A percentile compares a stretch with the other conserved stretches of the same genome.
phyloP scores from a whole-genome alignment of 345 rosid species.

The Eutrema yunnanense region DNA sequence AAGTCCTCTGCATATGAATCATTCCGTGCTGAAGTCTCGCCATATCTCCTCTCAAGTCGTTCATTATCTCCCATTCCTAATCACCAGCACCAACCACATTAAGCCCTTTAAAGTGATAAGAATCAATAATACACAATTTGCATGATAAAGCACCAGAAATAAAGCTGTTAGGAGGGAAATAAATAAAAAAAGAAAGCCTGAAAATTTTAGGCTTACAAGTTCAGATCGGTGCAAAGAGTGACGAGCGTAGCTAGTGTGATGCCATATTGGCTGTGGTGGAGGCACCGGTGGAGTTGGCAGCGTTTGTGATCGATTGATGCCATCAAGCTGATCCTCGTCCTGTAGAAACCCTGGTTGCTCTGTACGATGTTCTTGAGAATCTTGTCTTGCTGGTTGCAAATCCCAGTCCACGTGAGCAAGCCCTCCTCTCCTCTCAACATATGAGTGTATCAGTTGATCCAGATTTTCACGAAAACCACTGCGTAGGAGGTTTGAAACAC shows the following conservation, averaged over 20 bases:
- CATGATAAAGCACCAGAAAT: neutral
- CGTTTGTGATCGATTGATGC: neutral
- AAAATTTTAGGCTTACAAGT: neutral
- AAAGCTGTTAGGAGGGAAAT: neutral
- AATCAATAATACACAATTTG: neutral
- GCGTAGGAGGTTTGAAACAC: neutral
- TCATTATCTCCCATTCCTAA: neutral
- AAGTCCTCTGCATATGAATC: slow-evolving; percentile 1
- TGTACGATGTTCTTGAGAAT: neutral
- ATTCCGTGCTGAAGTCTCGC: slow-evolving; percentile 2
- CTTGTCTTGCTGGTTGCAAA: neutral
- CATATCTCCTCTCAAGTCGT: slow-evolving; percentile 4
- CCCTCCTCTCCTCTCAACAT: slow-evolving; percentile 4
- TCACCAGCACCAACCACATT: neutral
- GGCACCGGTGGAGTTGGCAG: neutral
- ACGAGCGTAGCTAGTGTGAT: neutral
- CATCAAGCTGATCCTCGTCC: slow-evolving; percentile 1
- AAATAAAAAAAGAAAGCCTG: neutral
- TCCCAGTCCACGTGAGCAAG: neutral
- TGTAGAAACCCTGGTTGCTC: neutral
- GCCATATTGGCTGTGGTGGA: slow-evolving; percentile 6
- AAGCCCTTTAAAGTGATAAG: neutral
- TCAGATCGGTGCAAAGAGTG: neutral
- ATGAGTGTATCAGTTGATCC: neutral
- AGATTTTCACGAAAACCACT: neutral